Conservation (phyloP, 495 filamentous ascomycete species). For the Tuber aestivum region DNA sequence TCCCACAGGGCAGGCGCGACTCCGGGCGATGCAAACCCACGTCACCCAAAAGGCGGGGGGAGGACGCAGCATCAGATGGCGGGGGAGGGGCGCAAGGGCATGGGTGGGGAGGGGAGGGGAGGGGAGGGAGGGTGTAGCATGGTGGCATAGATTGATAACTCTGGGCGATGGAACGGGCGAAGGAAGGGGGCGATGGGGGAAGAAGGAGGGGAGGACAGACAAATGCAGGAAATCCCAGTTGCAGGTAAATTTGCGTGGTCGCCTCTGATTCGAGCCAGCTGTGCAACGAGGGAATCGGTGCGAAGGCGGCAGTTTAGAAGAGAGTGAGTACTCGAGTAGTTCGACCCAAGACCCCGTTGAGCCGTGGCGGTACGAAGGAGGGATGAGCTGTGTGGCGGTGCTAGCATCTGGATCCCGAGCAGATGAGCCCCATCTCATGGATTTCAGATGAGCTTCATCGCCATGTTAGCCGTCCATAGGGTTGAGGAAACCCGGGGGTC, state of each 20-base stretch:
- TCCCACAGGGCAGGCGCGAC: background rate
- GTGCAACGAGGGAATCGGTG: background rate
- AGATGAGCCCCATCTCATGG: background rate
- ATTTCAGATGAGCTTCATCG: background rate
- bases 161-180: background rate
- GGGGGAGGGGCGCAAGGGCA: background rate
- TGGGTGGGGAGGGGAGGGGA: background rate
- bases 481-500: background rate
- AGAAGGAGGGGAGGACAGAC: conserved; percentile 2
- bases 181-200: background rate
- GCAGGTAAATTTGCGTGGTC: conserved; percentile 34
- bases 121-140: background rate
- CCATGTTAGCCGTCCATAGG: background rate
- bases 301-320: background rate
- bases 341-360: background rate
- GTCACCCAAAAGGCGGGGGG: conserved; percentile 18
- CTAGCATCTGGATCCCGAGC: background rate
- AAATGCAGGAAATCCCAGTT: conserved; percentile 9
- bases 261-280: conserved; percentile 39
- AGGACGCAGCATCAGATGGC: background rate
- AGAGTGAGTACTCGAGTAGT: background rate
- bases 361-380: background rate
- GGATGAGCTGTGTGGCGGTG: conserved; percentile 4
- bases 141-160: background rate
- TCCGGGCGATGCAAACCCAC: conserved; percentile 19